Conservation (phyloP, 108 stramenopile genomes). For the Pseudonitzschia multiseries region DNA sequence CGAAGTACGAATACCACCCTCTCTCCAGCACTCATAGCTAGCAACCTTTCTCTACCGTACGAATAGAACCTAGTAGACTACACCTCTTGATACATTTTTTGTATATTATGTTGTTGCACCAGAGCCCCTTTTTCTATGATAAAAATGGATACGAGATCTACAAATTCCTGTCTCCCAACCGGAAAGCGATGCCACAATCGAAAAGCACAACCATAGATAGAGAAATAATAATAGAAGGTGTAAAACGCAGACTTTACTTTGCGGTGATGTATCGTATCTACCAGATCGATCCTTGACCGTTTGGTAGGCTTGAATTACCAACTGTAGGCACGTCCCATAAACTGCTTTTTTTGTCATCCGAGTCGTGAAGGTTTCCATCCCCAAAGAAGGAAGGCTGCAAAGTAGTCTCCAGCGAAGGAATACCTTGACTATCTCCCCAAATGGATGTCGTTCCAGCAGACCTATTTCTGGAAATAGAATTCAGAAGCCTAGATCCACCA, state of each 20-base stretch:
- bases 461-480: slow-evolving; percentile 2
- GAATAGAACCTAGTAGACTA: background rate
- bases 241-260: background rate
- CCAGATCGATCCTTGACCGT: slow-evolving; percentile 21
- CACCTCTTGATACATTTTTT: no score
- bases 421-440: slow-evolving; percentile 16
- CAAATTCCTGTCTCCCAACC: no score
- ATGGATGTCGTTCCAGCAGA: slow-evolving; percentile 8
- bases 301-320: background rate
- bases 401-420: slow-evolving; percentile 7
- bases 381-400: slow-evolving; percentile 18
- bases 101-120: no score
- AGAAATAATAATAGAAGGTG: background rate
- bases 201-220: no score
- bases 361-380: background rate
- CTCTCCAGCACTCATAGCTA: background rate
- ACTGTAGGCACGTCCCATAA: background rate
- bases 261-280: background rate
- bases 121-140: no score
- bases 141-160: no score
- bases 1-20: slow-evolving; percentile 42
- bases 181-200: no score
- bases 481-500: slow-evolving; percentile 13
- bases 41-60: background rate
- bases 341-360: slow-evolving; percentile 1